These are phyloP conservation scores for Xerocomus potaroensis DNA, from an alignment of 768 basidiomycete genomes.

Conservation along the genomic window DNA sequence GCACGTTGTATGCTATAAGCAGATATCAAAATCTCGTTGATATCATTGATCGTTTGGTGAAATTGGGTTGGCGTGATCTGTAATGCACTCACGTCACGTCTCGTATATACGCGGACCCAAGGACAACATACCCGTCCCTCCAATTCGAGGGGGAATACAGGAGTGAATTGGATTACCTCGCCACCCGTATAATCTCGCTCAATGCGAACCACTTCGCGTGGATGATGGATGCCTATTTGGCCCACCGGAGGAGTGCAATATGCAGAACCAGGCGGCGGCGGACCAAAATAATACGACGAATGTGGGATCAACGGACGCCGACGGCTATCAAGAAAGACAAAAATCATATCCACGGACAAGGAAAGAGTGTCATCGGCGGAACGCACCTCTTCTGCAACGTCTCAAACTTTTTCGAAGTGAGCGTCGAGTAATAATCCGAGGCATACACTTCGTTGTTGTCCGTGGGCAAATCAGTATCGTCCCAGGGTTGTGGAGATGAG, in stretches of 20 bases:
- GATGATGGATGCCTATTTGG: constrained; percentile 83
- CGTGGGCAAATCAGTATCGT: constrained; percentile 47
- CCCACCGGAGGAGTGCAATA: constrained; percentile 81
- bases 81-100: neutral
- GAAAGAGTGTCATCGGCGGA: neutral
- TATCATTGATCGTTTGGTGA: constrained; percentile 81
- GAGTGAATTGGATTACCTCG: constrained; percentile 86
- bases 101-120: neutral
- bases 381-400: constrained; percentile 41
- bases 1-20: constrained; percentile 77
- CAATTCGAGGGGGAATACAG: constrained; percentile 86
- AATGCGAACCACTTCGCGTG: constrained; percentile 86
- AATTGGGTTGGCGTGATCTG: constrained; percentile 92
- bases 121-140: constrained; percentile 75
- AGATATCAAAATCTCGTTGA: constrained; percentile 84
- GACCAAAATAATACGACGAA: constrained; percentile 82
- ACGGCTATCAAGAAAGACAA: constrained; percentile 23
- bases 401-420: constrained; percentile 40
- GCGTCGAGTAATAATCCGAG: constrained; percentile 41
- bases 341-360: neutral
- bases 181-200: constrained; percentile 92
- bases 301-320: constrained; percentile 58
- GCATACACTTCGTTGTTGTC: constrained; percentile 31
- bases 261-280: constrained; percentile 70
- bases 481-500: constrained; percentile 66